These are phyloP conservation scores for Taiwanofungus camphoratus DNA, from an alignment of 1,284 basidiomycete genomes.

Conservation along the genomic window DNA sequence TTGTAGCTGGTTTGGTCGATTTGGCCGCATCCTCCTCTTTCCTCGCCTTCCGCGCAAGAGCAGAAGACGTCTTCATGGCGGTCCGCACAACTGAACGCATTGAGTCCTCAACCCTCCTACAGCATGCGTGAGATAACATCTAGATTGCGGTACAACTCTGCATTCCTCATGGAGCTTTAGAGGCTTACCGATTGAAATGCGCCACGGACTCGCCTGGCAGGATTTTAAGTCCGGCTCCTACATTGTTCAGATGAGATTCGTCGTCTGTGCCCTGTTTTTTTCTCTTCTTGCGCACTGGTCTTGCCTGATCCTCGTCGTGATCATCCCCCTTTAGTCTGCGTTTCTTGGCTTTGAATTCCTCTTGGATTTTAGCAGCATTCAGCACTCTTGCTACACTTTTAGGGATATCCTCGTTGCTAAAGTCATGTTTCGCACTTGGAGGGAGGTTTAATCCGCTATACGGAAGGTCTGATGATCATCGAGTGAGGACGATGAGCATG, in stretches of 20 bases:
- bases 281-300: slow-evolving; percentile 33
- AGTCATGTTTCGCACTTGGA: slow-evolving; percentile 16
- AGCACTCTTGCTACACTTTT: slow-evolving; percentile 61
- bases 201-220: slow-evolving; percentile 62
- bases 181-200: slow-evolving; percentile 65
- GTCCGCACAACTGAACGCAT: slow-evolving; percentile 58
- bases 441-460: slow-evolving; percentile 38
- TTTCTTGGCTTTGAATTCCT: slow-evolving; percentile 47
- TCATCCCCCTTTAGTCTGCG: slow-evolving; percentile 31
- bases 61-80: slow-evolving; percentile 54
- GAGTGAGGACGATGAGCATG: neutral
- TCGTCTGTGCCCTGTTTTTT: slow-evolving; percentile 21
- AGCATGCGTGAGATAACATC: neutral
- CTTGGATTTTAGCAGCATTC: slow-evolving; percentile 52
- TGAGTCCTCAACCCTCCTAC: slow-evolving; percentile 64
- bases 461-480: slow-evolving; percentile 1
- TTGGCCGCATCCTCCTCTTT: slow-evolving; percentile 33
- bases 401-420: slow-evolving; percentile 50
- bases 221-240: slow-evolving; percentile 43
- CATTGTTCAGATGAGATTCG: slow-evolving; percentile 17
- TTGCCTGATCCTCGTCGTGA: slow-evolving; percentile 23
- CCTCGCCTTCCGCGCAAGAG: slow-evolving; percentile 39
- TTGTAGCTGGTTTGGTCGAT: slow-evolving; percentile 2
- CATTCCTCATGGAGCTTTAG: neutral
- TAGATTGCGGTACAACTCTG: slow-evolving; percentile 1